Percentiles rank a stretch among this genome's conserved stretches.
Conservation (phyloP, 23 red algal species). For the Pyropia yezoensis region DNA sequence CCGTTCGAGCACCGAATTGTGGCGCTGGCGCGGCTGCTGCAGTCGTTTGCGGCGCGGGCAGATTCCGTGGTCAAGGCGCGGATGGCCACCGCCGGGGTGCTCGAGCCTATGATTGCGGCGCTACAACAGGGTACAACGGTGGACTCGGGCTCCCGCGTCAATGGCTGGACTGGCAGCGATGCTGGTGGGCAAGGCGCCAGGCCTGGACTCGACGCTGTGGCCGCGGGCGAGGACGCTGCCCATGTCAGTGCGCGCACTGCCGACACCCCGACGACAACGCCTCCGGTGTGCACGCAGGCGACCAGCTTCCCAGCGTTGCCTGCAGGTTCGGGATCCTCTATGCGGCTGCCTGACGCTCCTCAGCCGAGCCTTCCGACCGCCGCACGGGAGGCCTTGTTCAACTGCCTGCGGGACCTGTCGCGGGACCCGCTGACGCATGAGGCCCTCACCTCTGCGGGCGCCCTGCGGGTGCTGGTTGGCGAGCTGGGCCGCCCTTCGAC, state of each 20-base stretch:
- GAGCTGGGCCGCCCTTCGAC: constrained; percentile 22
- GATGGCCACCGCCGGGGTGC: constrained; percentile 37
- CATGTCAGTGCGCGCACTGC: too few relatives aligned
- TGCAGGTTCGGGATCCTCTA: neutral
- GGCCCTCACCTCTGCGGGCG: constrained; percentile 43
- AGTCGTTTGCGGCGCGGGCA: constrained; percentile 60
- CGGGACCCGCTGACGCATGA: constrained; percentile 71
- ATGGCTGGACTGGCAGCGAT: neutral
- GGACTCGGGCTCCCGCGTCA: too few relatives aligned
- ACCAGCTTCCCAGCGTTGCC: too few relatives aligned
- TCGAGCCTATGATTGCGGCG: constrained; percentile 51
- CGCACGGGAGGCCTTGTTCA: neutral
- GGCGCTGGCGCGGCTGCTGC: constrained; percentile 40
- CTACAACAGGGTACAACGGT: neutral
- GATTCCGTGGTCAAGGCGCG: constrained; percentile 57
- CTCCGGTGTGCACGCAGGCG: too few relatives aligned
- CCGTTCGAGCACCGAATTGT: constrained; percentile 1
- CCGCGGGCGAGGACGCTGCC: too few relatives aligned
- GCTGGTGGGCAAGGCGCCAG: too few relatives aligned
- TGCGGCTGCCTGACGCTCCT: neutral
- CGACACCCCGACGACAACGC: too few relatives aligned
- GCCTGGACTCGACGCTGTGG: too few relatives aligned
- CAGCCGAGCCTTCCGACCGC: too few relatives aligned
- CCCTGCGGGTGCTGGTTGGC: constrained; percentile 50
- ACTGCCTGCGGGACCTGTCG: constrained; percentile 69